phyloP scores from a whole-genome alignment of 2,329 filamentous ascomycete genomes.

The Metarhizium rileyi region DNA sequence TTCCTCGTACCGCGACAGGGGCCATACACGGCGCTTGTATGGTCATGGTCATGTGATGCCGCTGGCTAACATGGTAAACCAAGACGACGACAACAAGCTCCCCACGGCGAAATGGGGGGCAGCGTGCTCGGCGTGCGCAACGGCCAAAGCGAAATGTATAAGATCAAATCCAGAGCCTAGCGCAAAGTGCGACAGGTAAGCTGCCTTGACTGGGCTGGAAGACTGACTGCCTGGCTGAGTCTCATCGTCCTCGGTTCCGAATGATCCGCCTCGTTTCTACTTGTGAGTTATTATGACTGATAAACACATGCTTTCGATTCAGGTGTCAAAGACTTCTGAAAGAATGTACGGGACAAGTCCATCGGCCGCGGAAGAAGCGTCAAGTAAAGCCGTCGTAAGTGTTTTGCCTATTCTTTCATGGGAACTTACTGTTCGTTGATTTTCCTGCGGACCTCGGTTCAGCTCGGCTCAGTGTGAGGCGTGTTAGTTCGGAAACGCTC shows the following conservation, averaged over 20 bases:
- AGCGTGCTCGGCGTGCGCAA: conserved; percentile 37
- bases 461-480: neutral
- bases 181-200: conserved; percentile 36
- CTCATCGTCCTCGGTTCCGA: neutral
- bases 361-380: conserved; percentile 41
- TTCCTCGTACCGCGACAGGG: neutral
- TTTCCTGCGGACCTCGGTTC: neutral
- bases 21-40: neutral
- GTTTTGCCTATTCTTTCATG: neutral
- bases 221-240: neutral
- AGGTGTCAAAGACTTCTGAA: conserved; percentile 41
- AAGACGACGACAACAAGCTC: conserved; percentile 18
- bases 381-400: conserved; percentile 41
- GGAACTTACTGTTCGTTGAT: neutral
- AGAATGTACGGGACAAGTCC: conserved; percentile 36
- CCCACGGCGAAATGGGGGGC: conserved; percentile 38
- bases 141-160: conserved; percentile 41
- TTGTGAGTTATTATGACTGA: conserved; percentile 2
- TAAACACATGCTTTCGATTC: neutral
- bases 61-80: conserved; percentile 3
- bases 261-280: neutral
- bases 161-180: conserved; percentile 26
- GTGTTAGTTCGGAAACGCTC: neutral
- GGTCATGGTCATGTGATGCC: conserved; percentile 7
- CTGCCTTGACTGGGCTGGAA: neutral